These are phyloP conservation scores for Sanghuangporus weigelae DNA, from an alignment of 1,284 basidiomycete genomes.

Conservation along the genomic window DNA sequence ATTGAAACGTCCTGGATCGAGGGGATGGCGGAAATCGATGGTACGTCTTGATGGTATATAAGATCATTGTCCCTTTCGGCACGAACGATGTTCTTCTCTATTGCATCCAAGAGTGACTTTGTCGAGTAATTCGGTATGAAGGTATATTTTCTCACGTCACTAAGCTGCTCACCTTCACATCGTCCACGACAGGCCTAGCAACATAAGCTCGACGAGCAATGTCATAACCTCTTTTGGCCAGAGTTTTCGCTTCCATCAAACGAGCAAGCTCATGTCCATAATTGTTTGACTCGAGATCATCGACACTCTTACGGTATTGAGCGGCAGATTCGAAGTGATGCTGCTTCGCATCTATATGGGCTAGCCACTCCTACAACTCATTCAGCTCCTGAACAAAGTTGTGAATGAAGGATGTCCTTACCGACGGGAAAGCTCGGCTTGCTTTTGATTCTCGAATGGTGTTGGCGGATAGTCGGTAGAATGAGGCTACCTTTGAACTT, in stretches of 20 bases:
- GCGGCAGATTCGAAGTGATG: conserved; percentile 89
- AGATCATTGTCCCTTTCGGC: conserved; percentile 93
- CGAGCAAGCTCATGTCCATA: conserved; percentile 85
- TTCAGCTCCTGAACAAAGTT: neutral
- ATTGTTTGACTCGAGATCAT: conserved; percentile 83
- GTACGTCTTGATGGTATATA: conserved; percentile 90
- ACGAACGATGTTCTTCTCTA: conserved; percentile 66
- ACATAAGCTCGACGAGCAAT: conserved; percentile 62
- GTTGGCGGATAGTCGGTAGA: conserved; percentile 57
- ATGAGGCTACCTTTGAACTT: conserved; percentile 50
- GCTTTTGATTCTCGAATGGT: conserved; percentile 44
- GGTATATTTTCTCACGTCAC: neutral
- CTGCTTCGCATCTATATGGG: conserved; percentile 80
- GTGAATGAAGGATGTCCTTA: conserved; percentile 28
- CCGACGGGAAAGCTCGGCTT: conserved; percentile 45
- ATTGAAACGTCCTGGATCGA: conserved; percentile 65
- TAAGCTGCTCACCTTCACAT: conserved; percentile 60
- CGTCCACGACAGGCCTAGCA: conserved; percentile 59
- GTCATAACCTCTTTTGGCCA: conserved; percentile 73
- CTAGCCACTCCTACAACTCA: conserved; percentile 64
- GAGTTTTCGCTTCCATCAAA: conserved; percentile 57
- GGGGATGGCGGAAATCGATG: conserved; percentile 64
- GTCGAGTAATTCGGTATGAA: conserved; percentile 9
- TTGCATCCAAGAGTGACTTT: conserved; percentile 59
- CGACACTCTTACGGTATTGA: conserved; percentile 85